These are phyloP conservation scores for Camelina sativa DNA, from an alignment of 345 rosid species.

Conservation along the genomic window DNA sequence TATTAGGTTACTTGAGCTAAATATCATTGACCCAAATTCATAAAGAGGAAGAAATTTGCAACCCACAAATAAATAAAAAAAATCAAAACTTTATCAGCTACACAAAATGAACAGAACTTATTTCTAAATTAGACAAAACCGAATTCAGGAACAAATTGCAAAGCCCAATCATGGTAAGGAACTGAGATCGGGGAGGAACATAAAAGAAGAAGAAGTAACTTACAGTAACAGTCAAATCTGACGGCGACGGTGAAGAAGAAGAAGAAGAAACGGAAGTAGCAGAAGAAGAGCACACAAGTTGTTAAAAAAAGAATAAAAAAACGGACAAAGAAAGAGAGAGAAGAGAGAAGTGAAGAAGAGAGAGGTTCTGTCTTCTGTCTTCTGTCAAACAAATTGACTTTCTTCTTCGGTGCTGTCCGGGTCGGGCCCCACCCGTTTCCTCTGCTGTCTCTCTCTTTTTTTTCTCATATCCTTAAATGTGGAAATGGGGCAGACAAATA, in stretches of 20 bases:
- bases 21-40: no score
- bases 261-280: slow-evolving; percentile 5
- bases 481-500: no score
- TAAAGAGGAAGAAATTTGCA: neutral
- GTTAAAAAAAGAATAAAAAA: neutral
- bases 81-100: slow-evolving; percentile 1
- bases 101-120: slow-evolving; percentile 8
- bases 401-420: slow-evolving; percentile 42
- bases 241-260: slow-evolving; percentile 9
- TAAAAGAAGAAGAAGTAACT: slow-evolving; percentile 7
- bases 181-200: slow-evolving; percentile 12
- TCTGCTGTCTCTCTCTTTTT: neutral
- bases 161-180: slow-evolving; percentile 6
- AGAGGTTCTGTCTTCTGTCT: slow-evolving; percentile 27
- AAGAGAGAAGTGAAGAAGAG: slow-evolving; percentile 31
- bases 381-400: slow-evolving; percentile 32
- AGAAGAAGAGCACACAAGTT: slow-evolving; percentile 13
- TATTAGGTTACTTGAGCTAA: slow-evolving; percentile 20
- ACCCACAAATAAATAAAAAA: slow-evolving; percentile 1
- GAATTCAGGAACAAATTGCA: slow-evolving; percentile 1
- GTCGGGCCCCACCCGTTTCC: slow-evolving; percentile 41
- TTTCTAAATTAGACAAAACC: neutral
- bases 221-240: slow-evolving; percentile 45
- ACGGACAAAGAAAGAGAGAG: neutral
- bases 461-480: no score